phyloP scores from a whole-genome alignment of 805 yeast genomes.

The Barnettozyma pratensis region DNA sequence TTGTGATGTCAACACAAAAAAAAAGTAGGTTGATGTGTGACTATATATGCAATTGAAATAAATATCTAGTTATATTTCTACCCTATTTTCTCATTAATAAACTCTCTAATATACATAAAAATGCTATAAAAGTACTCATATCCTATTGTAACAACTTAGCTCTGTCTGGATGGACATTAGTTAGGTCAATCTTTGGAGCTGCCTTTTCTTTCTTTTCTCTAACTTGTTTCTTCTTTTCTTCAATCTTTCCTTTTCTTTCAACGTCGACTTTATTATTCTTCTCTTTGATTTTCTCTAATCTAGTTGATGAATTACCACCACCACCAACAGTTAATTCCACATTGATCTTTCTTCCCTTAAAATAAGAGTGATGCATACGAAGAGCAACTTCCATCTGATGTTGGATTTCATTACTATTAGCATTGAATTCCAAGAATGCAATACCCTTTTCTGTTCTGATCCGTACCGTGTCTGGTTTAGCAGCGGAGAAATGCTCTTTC shows the following conservation, averaged over 20 bases:
- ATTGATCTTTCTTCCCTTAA: conserved; percentile 75
- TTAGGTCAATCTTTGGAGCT: conserved; percentile 12
- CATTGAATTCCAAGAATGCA: conserved; percentile 82
- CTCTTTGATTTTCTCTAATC: conserved; percentile 64
- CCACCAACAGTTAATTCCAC: conserved; percentile 98
- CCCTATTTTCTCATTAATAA: neutral
- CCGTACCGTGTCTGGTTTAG: conserved; percentile 72
- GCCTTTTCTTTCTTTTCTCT: conserved; percentile 26
- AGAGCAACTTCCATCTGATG: conserved; percentile 81
- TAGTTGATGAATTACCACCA: conserved; percentile 78
- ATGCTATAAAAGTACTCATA: neutral
- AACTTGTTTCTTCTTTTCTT: conserved; percentile 39
- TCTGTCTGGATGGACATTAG: conserved; percentile 59
- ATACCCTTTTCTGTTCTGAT: conserved; percentile 83
- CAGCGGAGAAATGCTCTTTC: conserved; percentile 63
- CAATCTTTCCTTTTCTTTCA: conserved; percentile 59
- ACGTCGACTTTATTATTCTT: conserved; percentile 73
- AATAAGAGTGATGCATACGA: conserved; percentile 69
- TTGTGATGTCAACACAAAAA: too few relatives aligned
- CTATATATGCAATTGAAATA: conserved; percentile 10
- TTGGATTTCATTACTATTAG: conserved; percentile 52
- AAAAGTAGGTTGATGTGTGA: neutral
- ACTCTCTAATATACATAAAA: neutral
- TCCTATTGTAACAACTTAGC: conserved; percentile 37
- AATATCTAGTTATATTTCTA: neutral